Percentiles rank a stretch among this genome's conserved stretches.
These are phyloP conservation scores for Neurospora crassa DNA, from an alignment of 2,329 filamentous ascomycete genomes.

Conservation along the genomic window DNA sequence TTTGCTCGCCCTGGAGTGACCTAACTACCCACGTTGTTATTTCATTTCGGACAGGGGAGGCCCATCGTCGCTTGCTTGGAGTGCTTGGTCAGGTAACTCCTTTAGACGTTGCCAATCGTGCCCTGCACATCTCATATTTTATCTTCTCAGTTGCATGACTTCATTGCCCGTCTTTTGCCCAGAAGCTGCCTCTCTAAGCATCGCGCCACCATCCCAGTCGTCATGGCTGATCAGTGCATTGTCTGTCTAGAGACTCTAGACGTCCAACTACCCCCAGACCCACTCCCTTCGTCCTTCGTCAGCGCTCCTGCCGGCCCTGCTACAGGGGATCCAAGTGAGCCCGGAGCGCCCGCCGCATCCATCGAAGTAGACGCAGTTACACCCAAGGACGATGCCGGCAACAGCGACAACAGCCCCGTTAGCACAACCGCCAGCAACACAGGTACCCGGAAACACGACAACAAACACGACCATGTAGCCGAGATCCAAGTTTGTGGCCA, in stretches of 20 bases:
- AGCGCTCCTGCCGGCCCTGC: constrained; percentile 2
- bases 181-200: constrained; percentile 15
- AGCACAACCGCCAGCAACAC: constrained; percentile 14
- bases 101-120: background rate
- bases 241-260: constrained; percentile 56
- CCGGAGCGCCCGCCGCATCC: constrained; percentile 4
- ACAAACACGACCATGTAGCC: constrained; percentile 39
- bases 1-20: background rate
- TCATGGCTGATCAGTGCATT: constrained; percentile 57
- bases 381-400: constrained; percentile 15
- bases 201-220: constrained; percentile 26
- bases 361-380: background rate
- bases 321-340: constrained; percentile 5
- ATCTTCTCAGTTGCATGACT: constrained; percentile 34
- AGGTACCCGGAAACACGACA: constrained; percentile 14
- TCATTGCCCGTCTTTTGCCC: constrained; percentile 31
- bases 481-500: constrained; percentile 73
- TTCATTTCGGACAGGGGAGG: background rate
- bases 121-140: background rate
- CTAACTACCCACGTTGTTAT: background rate
- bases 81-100: background rate
- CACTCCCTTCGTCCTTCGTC: constrained; percentile 6
- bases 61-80: background rate
- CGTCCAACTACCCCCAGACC: constrained; percentile 18
- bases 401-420: constrained; percentile 9